A percentile compares a stretch with the other conserved stretches of the same genome.
phyloP scores from a whole-genome alignment of 2,329 filamentous ascomycete species.

The Colletotrichum aenigma region DNA sequence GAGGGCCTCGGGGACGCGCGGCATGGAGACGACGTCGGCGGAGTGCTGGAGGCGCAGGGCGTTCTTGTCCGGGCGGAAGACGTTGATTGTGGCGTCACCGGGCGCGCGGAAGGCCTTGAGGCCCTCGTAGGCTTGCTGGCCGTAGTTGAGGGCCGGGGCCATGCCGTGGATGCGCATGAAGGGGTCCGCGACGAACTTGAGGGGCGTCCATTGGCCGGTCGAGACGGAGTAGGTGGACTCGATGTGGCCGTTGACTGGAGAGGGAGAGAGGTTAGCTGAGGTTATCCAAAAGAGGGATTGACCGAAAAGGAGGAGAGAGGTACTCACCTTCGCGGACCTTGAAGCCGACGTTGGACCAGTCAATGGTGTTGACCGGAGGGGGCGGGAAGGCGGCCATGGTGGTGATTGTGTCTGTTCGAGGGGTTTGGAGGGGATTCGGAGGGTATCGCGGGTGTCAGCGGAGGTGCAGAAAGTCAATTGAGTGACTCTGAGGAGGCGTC shows the following conservation, averaged over 20 bases:
- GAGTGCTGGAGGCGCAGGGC: constrained; percentile 85
- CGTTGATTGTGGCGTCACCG: constrained; percentile 70
- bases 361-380: constrained; percentile 79
- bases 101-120: constrained; percentile 92
- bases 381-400: constrained; percentile 71
- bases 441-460: neutral
- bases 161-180: constrained; percentile 92
- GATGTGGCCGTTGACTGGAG: constrained; percentile 89
- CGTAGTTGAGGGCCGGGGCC: constrained; percentile 94
- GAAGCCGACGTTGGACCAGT: constrained; percentile 95
- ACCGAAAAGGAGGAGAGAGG: neutral
- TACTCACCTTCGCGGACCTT: constrained; percentile 81
- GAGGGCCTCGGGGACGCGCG: constrained; percentile 74
- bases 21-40: constrained; percentile 82
- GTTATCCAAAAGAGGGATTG: neutral
- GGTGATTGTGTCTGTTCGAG: neutral
- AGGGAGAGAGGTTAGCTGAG: neutral
- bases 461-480: neutral
- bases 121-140: constrained; percentile 97
- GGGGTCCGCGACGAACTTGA: constrained; percentile 81
- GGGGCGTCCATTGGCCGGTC: constrained; percentile 78
- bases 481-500: neutral
- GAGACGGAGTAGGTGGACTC: constrained; percentile 81
- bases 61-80: constrained; percentile 90
- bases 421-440: neutral